phyloP scores from a whole-genome alignment of 2,329 filamentous ascomycete species.

The Botryotinia narcissicola region DNA sequence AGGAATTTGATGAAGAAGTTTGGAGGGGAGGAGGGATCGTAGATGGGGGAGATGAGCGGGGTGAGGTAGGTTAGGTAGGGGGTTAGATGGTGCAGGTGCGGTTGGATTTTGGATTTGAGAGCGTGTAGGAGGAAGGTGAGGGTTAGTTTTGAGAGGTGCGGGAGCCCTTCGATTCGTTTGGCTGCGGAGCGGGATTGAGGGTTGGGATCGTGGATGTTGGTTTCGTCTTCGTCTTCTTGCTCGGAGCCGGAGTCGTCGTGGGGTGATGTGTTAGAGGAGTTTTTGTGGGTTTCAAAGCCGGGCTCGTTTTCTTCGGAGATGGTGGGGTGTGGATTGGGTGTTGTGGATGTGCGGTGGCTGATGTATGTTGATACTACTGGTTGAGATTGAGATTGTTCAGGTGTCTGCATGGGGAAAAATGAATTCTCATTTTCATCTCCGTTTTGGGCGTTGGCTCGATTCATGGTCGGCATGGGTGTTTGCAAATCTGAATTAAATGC shows the following conservation, averaged over 20 bases:
- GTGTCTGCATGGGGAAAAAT: background rate
- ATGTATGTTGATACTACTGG: constrained; percentile 4
- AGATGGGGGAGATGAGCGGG: constrained; percentile 26
- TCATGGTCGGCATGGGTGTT: constrained; percentile 23
- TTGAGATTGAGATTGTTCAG: background rate
- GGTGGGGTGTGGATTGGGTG: background rate
- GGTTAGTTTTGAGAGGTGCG: constrained; percentile 17
- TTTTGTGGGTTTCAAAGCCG: background rate
- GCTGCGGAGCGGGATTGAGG: background rate
- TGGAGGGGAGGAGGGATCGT: constrained; percentile 41
- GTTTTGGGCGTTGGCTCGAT: constrained; percentile 35
- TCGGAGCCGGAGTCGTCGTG: background rate
- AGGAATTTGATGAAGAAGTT: constrained; percentile 51
- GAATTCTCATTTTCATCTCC: background rate
- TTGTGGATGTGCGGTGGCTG: background rate
- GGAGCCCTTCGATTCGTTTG: constrained; percentile 18
- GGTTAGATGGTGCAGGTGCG: background rate
- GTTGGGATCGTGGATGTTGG: background rate
- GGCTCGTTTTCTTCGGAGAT: background rate
- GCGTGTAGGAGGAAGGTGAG: constrained; percentile 11
- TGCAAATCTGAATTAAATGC: constrained; percentile 35
- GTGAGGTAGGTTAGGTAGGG: constrained; percentile 24
- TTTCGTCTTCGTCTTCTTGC: background rate
- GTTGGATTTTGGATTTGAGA: background rate
- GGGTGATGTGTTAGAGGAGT: background rate